These are phyloP conservation scores for Kwoniella bestiolae DNA, from an alignment of 768 basidiomycete species.

Conservation along the genomic window DNA sequence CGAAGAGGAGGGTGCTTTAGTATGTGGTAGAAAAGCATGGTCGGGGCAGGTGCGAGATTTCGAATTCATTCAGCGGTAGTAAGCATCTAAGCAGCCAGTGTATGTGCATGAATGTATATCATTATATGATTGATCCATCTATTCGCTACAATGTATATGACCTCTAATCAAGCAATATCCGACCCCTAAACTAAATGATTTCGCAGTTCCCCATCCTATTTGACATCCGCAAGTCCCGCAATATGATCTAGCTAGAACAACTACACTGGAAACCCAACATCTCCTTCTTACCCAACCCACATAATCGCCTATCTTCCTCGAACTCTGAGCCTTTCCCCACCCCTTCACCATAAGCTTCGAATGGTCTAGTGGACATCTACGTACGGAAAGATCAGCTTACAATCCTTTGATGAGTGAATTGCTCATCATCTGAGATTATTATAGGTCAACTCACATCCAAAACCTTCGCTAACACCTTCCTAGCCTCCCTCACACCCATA, in stretches of 20 bases:
- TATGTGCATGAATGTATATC: constrained; percentile 8
- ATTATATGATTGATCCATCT: not conserved
- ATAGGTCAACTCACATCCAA: constrained; percentile 66
- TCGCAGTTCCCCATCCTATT: not conserved
- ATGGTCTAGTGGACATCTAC: constrained; percentile 88
- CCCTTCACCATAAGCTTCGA: constrained; percentile 81
- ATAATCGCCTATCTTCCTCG: constrained; percentile 67
- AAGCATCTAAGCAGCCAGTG: too few species aligned
- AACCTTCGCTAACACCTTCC: constrained; percentile 75
- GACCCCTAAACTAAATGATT: not conserved
- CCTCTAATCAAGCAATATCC: not conserved
- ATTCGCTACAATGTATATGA: not conserved
- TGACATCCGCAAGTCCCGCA: not conserved
- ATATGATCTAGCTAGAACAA: constrained; percentile 68
- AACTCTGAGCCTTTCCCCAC: constrained; percentile 62
- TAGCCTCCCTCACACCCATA: constrained; percentile 66
- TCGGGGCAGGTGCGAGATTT: too few species aligned
- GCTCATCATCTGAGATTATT: constrained; percentile 1
- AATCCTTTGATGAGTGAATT: too few species aligned
- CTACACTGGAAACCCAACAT: constrained; percentile 92
- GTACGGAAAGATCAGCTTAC: constrained; percentile 10
- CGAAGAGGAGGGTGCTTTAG: constrained; percentile 35
- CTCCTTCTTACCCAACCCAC: constrained; percentile 73
- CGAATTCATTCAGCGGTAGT: too few species aligned
- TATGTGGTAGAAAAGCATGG: too few species aligned